Conservation (phyloP, 257 asterid genomes). For the Hygrophila difformis region DNA sequence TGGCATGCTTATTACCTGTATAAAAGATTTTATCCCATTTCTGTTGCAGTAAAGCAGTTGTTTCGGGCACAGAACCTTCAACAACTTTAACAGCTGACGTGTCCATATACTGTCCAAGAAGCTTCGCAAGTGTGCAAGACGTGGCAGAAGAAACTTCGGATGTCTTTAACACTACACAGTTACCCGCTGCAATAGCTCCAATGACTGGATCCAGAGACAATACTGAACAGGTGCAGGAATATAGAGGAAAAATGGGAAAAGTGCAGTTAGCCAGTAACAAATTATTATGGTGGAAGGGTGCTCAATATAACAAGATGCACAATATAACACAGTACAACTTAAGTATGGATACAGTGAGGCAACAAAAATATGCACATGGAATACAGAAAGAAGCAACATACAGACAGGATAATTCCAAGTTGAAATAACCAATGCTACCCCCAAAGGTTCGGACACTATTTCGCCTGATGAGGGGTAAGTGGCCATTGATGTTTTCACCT, state of each 20-base stretch:
- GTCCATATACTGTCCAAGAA: conserved; percentile 73
- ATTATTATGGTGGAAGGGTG: neutral
- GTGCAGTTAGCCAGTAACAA: neutral
- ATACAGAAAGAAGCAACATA: too few relatives aligned
- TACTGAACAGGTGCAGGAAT: conserved; percentile 21
- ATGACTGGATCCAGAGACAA: conserved; percentile 75
- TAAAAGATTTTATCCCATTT: conserved; percentile 74
- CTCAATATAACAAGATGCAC: too few relatives aligned
- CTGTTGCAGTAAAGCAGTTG: conserved; percentile 53
- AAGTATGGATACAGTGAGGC: too few relatives aligned
- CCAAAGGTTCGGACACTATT: conserved; percentile 26
- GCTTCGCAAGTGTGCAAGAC: conserved; percentile 46
- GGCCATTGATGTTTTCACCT: conserved; percentile 63
- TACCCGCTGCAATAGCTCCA: conserved; percentile 92
- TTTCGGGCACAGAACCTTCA: conserved; percentile 53
- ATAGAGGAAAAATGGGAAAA: neutral
- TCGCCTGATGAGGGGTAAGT: conserved; percentile 74
- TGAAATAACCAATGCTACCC: neutral
- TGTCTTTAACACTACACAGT: conserved; percentile 72
- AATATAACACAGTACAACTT: too few relatives aligned
- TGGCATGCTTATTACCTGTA: conserved; percentile 37
- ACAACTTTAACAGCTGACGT: conserved; percentile 65
- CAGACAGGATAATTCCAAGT: neutral
- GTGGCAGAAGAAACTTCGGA: conserved; percentile 60
- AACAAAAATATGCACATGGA: too few relatives aligned